phyloP scores from a whole-genome alignment of 192 early-diverging fungal species.

The Coemansia sp. region DNA sequence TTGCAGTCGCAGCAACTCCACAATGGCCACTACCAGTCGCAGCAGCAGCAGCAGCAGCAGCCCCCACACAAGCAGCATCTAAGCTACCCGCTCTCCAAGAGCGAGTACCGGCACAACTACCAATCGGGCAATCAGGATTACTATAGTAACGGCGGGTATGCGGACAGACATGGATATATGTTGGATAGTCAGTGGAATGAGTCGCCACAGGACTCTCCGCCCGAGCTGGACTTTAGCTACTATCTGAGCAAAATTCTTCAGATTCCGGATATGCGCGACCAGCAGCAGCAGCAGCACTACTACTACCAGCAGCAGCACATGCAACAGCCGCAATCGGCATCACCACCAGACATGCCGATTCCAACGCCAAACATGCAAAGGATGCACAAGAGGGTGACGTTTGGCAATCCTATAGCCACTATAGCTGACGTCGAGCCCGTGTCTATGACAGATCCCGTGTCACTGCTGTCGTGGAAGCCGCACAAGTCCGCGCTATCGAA shows the following conservation, averaged over 20 bases:
- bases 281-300: not conserved
- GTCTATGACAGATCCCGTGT: not conserved
- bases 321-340: not conserved
- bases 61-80: not conserved
- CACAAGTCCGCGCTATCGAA: not conserved
- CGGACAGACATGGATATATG: not conserved
- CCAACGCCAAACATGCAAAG: not conserved
- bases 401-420: slow-evolving; percentile 38
- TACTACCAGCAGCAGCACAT: slow-evolving; percentile 6
- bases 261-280: not conserved
- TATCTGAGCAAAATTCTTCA: not conserved
- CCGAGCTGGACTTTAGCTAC: not conserved
- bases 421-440: not conserved
- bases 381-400: slow-evolving; percentile 35
- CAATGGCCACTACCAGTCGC: not conserved
- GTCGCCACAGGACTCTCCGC: not conserved
- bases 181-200: not conserved
- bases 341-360: not conserved
- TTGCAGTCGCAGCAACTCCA: not conserved
- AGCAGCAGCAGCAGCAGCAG: slow-evolving; percentile 1
- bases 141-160: not conserved
- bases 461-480: not conserved
- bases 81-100: slow-evolving; percentile 7
- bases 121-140: not conserved
- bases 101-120: not conserved